A percentile compares a stretch with the other conserved stretches of the same genome.
These are phyloP conservation scores for Trifolium subterraneum DNA, from an alignment of 306 rosid species.

Conservation along the genomic window DNA sequence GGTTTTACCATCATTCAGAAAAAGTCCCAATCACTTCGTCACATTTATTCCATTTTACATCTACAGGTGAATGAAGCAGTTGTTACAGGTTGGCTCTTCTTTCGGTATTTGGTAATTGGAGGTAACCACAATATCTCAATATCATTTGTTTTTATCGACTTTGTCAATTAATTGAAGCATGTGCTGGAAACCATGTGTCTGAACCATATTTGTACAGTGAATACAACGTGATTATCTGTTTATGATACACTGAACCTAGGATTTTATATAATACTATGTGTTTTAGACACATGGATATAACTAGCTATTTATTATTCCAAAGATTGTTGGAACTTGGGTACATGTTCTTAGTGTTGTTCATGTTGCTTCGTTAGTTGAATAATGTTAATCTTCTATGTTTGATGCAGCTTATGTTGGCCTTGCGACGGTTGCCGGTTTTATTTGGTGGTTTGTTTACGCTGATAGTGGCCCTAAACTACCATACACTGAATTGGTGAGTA, in stretches of 20 bases:
- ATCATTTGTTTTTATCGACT: slow-evolving; percentile 16
- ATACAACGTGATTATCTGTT: slow-evolving; percentile 2
- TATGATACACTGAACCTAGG: slow-evolving; percentile 2
- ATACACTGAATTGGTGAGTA: slow-evolving; percentile 84
- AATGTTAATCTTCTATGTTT: slow-evolving; percentile 41
- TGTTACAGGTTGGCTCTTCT: slow-evolving; percentile 96
- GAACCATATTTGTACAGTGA: background rate
- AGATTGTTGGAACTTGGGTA: slow-evolving; percentile 29
- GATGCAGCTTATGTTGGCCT: slow-evolving; percentile 97
- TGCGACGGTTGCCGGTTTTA: slow-evolving; percentile 92
- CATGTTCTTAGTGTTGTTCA: slow-evolving; percentile 20
- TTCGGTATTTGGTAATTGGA: slow-evolving; percentile 98
- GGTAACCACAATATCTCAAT: slow-evolving; percentile 56
- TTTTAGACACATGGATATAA: slow-evolving; percentile 10
- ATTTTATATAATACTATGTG: slow-evolving; percentile 8
- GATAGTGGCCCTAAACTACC: slow-evolving; percentile 89
- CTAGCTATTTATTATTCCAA: slow-evolving; percentile 32
- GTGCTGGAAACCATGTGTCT: slow-evolving; percentile 5
- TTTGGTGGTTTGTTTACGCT: slow-evolving; percentile 97
- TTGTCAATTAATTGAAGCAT: slow-evolving; percentile 1
- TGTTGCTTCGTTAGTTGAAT: slow-evolving; percentile 40
- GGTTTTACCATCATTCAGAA: slow-evolving; percentile 20
- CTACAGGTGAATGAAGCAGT: slow-evolving; percentile 94
- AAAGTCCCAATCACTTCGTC: background rate
- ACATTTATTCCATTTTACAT: slow-evolving; percentile 36